A percentile compares a stretch with the other conserved stretches of the same genome.
phyloP scores from a whole-genome alignment of 768 basidiomycete genomes.

The Trametes maxima region DNA sequence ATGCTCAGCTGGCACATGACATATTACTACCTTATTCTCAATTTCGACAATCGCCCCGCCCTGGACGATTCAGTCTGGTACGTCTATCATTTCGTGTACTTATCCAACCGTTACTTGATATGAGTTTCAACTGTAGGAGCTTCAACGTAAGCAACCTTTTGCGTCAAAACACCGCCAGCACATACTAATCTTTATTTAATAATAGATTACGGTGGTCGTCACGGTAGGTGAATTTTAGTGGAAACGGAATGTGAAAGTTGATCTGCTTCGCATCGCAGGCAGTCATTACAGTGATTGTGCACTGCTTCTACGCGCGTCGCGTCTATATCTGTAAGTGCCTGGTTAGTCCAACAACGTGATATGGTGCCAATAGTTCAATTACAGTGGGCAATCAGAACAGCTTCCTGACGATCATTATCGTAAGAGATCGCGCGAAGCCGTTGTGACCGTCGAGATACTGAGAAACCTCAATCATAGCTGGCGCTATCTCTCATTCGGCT shows the following conservation, averaged over 20 bases:
- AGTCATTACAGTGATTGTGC: constrained; percentile 16
- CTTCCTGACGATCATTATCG: neutral
- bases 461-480: neutral
- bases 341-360: neutral
- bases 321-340: constrained; percentile 11
- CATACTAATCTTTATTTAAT: neutral
- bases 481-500: constrained; percentile 8
- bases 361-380: too few species aligned
- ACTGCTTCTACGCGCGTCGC: constrained; percentile 21
- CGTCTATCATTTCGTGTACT: neutral
- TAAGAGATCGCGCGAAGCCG: neutral
- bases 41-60: constrained; percentile 15
- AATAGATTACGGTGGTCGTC: constrained; percentile 4
- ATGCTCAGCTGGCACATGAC: constrained; percentile 19
- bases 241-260: neutral
- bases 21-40: constrained; percentile 22
- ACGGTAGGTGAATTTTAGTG: neutral
- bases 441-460: neutral
- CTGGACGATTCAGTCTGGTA: constrained; percentile 18
- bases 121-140: constrained; percentile 1
- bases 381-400: neutral
- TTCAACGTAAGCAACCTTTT: constrained; percentile 8
- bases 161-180: neutral
- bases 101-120: neutral
- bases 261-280: neutral